A percentile compares a stretch with the other conserved stretches of the same genome.
Conservation (phyloP, 2,329 filamentous ascomycete genomes). For the Neophaeococcomyces aloes region DNA sequence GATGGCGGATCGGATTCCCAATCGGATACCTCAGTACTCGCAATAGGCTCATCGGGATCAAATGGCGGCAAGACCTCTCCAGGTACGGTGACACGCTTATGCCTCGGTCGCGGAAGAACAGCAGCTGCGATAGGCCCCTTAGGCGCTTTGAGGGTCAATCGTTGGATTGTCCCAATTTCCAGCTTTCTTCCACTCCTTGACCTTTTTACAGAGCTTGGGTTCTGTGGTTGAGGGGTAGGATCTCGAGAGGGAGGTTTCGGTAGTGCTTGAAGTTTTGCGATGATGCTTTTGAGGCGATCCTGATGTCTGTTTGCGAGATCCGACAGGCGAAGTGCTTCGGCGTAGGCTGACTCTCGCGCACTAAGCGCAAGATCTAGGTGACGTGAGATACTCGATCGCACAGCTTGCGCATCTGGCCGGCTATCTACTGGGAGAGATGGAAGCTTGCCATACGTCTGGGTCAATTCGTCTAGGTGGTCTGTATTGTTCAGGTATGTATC, state of each 20-base stretch:
- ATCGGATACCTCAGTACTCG: slow-evolving; percentile 38
- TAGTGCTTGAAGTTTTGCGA: slow-evolving; percentile 50
- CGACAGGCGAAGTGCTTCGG: slow-evolving; percentile 46
- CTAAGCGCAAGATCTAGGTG: slow-evolving; percentile 45
- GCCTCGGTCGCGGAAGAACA: slow-evolving; percentile 27
- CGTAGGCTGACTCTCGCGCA: slow-evolving; percentile 45
- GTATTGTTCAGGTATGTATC: slow-evolving; percentile 35
- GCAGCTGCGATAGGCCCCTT: slow-evolving; percentile 17
- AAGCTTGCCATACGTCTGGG: slow-evolving; percentile 37
- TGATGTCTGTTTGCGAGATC: slow-evolving; percentile 49
- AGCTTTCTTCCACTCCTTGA: slow-evolving; percentile 31
- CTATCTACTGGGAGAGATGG: slow-evolving; percentile 39
- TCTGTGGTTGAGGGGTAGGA: slow-evolving; percentile 39
- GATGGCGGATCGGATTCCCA: slow-evolving; percentile 28
- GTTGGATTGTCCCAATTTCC: slow-evolving; percentile 25
- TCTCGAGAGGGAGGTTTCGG: slow-evolving; percentile 52
- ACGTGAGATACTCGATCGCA: slow-evolving; percentile 48
- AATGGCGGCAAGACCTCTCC: slow-evolving; percentile 29
- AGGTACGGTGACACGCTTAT: slow-evolving; percentile 28
- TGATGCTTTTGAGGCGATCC: slow-evolving; percentile 48
- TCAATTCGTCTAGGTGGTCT: slow-evolving; percentile 33
- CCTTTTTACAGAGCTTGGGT: slow-evolving; percentile 31
- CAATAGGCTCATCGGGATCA: slow-evolving; percentile 36
- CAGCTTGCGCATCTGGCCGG: slow-evolving; percentile 40
- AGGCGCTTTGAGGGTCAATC: slow-evolving; percentile 30